Percentiles rank a stretch among this genome's conserved stretches.
Evolutionary conservation across 805 yeast genomes (phyloP).

Genomic region (Cyberlindnera japonica): DNA sequence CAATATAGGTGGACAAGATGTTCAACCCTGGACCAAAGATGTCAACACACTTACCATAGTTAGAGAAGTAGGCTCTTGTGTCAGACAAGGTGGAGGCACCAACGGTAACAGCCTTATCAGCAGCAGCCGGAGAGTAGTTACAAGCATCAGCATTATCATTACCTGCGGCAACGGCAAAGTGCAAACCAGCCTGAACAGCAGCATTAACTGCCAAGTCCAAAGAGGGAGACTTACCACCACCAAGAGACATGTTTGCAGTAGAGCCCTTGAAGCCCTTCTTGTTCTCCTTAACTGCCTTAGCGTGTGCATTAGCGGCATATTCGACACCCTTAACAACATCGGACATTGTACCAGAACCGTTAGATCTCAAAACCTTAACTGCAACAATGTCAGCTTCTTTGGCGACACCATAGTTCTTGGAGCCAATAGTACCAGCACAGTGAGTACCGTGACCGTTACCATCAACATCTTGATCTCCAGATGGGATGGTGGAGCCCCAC

Average conservation of each 20-base stretch:
- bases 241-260: conserved; percentile 89
- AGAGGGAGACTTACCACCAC: conserved; percentile 89
- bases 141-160: conserved; percentile 93
- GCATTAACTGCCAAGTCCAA: conserved; percentile 86
- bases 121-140: conserved; percentile 86
- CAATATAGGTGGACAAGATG: conserved; percentile 79
- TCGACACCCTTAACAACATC: conserved; percentile 84
- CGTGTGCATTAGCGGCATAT: conserved; percentile 73
- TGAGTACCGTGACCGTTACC: conserved; percentile 96
- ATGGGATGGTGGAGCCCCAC: conserved; percentile 83
- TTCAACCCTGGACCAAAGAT: conserved; percentile 96
- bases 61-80: conserved; percentile 90
- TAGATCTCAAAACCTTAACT: conserved; percentile 76
- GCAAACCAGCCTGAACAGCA: conserved; percentile 83
- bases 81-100: conserved; percentile 93
- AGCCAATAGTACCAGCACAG: conserved; percentile 94
- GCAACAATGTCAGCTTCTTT: conserved; percentile 77
- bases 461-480: conserved; percentile 65
- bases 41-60: conserved; percentile 94
- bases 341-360: conserved; percentile 81
- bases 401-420: conserved; percentile 77
- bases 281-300: conserved; percentile 45
- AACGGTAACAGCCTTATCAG: conserved; percentile 80
- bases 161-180: conserved; percentile 96
- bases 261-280: conserved; percentile 77